Evolutionary conservation across 176 grass and related monocot genomes (phyloP).

Genomic region (Musa acuminata): DNA sequence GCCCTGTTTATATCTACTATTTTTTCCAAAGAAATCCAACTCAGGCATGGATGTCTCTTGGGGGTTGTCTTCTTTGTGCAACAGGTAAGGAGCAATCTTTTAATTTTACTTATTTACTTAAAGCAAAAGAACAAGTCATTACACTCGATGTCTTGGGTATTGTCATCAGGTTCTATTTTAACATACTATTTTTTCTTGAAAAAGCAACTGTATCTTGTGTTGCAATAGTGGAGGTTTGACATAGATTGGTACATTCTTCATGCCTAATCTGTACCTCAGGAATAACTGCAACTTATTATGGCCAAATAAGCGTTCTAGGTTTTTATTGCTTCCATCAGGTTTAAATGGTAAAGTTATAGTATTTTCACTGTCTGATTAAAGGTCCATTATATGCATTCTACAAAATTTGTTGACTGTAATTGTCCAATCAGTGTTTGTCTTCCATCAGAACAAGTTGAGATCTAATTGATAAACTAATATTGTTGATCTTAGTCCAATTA

Average conservation of each 20-base stretch:
- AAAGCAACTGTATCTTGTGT: background rate
- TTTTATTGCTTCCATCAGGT: too few species aligned
- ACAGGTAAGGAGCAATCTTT: conserved; percentile 39
- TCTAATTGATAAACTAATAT: background rate
- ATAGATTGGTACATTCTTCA: too few species aligned
- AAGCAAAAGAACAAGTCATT: too few species aligned
- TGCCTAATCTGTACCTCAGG: background rate
- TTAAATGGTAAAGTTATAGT: too few species aligned
- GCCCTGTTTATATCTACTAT: conserved; percentile 76
- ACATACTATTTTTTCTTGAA: background rate
- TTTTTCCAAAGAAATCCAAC: conserved; percentile 73
- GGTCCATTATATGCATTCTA: too few species aligned
- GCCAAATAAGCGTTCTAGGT: too few species aligned
- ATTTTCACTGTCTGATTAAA: too few species aligned
- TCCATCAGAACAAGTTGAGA: background rate
- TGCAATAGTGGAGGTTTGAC: background rate
- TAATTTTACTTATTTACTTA: background rate
- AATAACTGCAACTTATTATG: too few species aligned
- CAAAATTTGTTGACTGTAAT: too few species aligned
- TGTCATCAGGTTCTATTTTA: background rate
- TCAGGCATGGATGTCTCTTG: conserved; percentile 92
- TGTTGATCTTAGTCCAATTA: background rate
- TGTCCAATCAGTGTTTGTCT: background rate
- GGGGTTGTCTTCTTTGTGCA: conserved; percentile 83
- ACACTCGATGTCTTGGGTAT: background rate